Evolutionary conservation across 2,329 filamentous ascomycete species (phyloP).

Genomic region (Phyllosticta paracitricarpa): DNA sequence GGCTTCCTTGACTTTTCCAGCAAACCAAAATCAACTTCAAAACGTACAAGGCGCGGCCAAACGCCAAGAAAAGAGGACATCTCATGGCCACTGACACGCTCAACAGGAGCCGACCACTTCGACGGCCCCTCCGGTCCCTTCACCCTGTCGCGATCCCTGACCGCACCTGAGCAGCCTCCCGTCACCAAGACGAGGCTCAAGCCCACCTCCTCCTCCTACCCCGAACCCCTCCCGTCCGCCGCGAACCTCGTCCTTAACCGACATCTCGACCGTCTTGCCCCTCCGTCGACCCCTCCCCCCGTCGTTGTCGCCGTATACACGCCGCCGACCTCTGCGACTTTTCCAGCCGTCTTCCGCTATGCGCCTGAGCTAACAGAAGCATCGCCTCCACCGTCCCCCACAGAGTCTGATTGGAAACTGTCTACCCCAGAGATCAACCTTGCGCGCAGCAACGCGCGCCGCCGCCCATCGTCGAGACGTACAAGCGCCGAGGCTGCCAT

Average conservation of each 20-base stretch:
- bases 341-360: not conserved
- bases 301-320: not conserved
- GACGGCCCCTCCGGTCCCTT: not conserved
- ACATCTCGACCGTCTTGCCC: not conserved
- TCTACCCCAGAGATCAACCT: not conserved
- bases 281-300: not conserved
- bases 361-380: not conserved
- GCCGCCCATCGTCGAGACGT: not conserved
- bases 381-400: not conserved
- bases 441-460: slow-evolving; percentile 4
- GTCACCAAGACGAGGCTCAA: not conserved
- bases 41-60: not conserved
- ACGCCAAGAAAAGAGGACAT: not conserved
- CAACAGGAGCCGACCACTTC: not conserved
- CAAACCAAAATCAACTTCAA: not conserved
- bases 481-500: slow-evolving; percentile 1
- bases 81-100: slow-evolving; percentile 6
- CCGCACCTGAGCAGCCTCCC: no score
- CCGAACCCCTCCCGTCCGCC: not conserved
- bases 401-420: not conserved
- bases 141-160: not conserved
- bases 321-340: slow-evolving; percentile 1
- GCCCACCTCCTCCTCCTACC: not conserved
- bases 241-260: not conserved
- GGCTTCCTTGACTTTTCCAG: not conserved